Evolutionary conservation across 2,329 filamentous ascomycete species (phyloP), one percentile per base, ranked within the genome.

Genomic region (Aspergillus versicolor): DNA sequence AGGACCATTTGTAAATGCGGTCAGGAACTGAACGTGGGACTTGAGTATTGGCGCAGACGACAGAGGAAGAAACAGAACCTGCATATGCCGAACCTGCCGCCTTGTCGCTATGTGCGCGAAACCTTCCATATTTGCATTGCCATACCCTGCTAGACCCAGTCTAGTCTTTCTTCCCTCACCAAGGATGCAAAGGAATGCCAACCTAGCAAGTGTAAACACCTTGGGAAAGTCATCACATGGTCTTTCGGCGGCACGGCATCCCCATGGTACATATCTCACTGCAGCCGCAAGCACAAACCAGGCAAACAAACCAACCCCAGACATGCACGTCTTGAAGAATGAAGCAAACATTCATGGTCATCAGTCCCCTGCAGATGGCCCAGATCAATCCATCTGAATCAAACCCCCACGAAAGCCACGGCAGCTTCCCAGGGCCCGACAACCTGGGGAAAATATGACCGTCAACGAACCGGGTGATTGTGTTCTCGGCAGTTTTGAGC

Each of bases 1-100:
- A 19, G 38, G 19, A 9, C 19, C 21, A 7, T 12, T 52, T 27
- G 41, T 32, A 53, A 46, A 40, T 40, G 43, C 51, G 42, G 34
- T 53, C 32, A 53, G 51, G 43, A 9, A 53, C 41, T 45, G 50
- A 52, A 52, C 50, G 50, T 52, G 50, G 41, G 50, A 21, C 12
- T 44, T 32, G 13, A 21, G 41, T 37, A 52, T 45, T 53, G 41
- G 27, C 30, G 21, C 32, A 21, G 46, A 30, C 32, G 30, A 51
- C 22, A 22, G 48, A 24, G 48, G 5, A 12, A 13, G 34, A 38
- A 30, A 32, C 42, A 21, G 32, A 41, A 40, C 42, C 51, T 53
- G 48, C 48, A 43, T 47, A 12, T 47, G 34, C 6, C n/a, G 32
- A 30, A 24, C 15, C 15, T 24, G 43, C 43, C 15, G 43, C 12